phyloP scores from a whole-genome alignment of 2,329 filamentous ascomycete genomes.

The Fusarium cyanostomum region DNA sequence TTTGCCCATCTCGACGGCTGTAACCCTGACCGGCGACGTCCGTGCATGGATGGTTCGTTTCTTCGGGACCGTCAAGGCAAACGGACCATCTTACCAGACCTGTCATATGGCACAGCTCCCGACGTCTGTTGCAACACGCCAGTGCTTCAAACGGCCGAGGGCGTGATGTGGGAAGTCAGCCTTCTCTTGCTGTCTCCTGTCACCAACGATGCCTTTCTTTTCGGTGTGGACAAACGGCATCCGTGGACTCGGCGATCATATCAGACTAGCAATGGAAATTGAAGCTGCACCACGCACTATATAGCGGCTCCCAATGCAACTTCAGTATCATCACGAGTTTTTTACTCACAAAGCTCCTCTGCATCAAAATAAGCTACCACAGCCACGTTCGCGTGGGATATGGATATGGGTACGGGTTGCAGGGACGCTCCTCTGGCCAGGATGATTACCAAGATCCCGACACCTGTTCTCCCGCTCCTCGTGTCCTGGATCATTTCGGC shows the following conservation, averaged over 20 bases:
- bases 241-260: constrained; percentile 1
- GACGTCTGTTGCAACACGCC: constrained; percentile 4
- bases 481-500: not conserved
- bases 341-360: not conserved
- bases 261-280: constrained; percentile 17
- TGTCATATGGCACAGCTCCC: constrained; percentile 32
- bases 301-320: not conserved
- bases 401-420: not conserved
- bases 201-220: not conserved
- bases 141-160: constrained; percentile 13
- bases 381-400: not conserved
- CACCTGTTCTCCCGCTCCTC: constrained; percentile 1
- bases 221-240: constrained; percentile 4
- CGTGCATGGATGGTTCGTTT: constrained; percentile 40
- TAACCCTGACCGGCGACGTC: constrained; percentile 38
- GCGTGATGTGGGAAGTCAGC: constrained; percentile 26
- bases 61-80: constrained; percentile 20
- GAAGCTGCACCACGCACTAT: not conserved
- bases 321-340: not conserved
- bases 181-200: constrained; percentile 6
- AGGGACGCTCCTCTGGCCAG: not conserved
- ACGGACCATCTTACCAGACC: constrained; percentile 33
- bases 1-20: constrained; percentile 11
- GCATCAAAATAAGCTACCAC: not conserved
- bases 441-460: constrained; percentile 6